These are phyloP conservation scores for Malus hybrid DNA, from an alignment of 331 rosid species.

Conservation along the genomic window DNA sequence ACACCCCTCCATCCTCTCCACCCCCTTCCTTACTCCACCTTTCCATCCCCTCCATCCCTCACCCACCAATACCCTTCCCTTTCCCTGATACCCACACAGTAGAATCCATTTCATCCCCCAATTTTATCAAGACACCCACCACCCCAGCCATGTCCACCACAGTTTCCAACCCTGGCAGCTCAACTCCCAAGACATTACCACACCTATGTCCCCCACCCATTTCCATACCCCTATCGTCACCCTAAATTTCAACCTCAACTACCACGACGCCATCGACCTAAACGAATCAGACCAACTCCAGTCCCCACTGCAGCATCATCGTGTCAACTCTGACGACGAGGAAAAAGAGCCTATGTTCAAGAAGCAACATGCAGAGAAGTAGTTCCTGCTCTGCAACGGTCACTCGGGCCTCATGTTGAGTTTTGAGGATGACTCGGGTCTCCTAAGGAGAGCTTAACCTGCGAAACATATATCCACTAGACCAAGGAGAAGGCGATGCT, in stretches of 20 bases:
- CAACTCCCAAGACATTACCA: slow-evolving; percentile 1
- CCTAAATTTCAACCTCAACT: slow-evolving; percentile 2
- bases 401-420: slow-evolving; percentile 54
- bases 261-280: neutral
- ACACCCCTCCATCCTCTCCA: no score
- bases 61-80: no score
- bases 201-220: neutral
- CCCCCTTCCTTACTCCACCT: no score
- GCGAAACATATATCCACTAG: no score
- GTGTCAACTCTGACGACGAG: slow-evolving; percentile 1
- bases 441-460: no score
- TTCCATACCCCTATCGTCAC: neutral
- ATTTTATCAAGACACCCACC: neutral
- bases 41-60: no score
- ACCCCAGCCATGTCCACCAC: neutral
- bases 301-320: no score
- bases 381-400: slow-evolving; percentile 51
- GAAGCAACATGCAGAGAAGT: slow-evolving; percentile 73
- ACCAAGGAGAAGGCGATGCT: no score
- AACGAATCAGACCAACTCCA: slow-evolving; percentile 3
- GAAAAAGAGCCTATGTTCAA: slow-evolving; percentile 67
- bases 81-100: neutral
- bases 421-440: slow-evolving; percentile 74
- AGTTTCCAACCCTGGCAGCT: slow-evolving; percentile 2
- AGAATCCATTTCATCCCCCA: slow-evolving; percentile 14